Evolutionary conservation across 1,139 yeast genomes (phyloP).

Genomic region (Protomyces arabidopsidicola): DNA sequence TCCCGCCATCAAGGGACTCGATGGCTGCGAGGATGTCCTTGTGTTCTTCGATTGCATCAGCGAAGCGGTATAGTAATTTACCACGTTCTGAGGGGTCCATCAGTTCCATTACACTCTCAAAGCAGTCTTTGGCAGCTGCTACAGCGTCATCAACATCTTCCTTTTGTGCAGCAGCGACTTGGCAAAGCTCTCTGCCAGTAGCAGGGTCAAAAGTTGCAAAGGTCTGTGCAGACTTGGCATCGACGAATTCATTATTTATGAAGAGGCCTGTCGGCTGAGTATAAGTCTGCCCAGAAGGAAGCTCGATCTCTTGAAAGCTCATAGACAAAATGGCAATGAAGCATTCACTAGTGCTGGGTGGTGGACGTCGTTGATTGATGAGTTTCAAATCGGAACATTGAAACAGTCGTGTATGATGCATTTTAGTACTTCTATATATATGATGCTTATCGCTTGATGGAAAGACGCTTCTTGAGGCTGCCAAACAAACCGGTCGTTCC

Average conservation of each 20-base stretch:
- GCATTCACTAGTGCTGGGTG: not conserved
- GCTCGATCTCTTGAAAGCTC: slow-evolving; percentile 35
- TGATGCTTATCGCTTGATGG: slow-evolving; percentile 10
- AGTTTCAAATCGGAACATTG: too few species aligned
- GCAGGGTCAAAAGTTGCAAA: slow-evolving; percentile 49
- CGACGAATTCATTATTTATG: slow-evolving; percentile 67
- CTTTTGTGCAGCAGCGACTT: slow-evolving; percentile 66
- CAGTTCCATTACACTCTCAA: slow-evolving; percentile 40
- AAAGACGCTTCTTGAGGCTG: slow-evolving; percentile 19
- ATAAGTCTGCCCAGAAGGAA: slow-evolving; percentile 54
- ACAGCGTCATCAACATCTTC: slow-evolving; percentile 74
- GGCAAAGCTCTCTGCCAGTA: slow-evolving; percentile 61
- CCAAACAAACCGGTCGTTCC: slow-evolving; percentile 1
- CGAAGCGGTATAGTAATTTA: slow-evolving; percentile 48
- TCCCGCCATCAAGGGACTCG: slow-evolving; percentile 67
- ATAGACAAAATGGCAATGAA: slow-evolving; percentile 33
- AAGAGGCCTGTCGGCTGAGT: slow-evolving; percentile 73
- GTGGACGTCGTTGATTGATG: not conserved
- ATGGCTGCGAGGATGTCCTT: slow-evolving; percentile 51
- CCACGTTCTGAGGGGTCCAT: slow-evolving; percentile 48
- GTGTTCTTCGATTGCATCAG: slow-evolving; percentile 51
- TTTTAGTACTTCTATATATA: not conserved
- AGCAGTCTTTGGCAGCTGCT: slow-evolving; percentile 59
- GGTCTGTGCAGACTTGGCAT: slow-evolving; percentile 57
- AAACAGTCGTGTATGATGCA: too few species aligned